Conservation (phyloP, 169 alveolate genomes). For the Plasmodium berghei region DNA sequence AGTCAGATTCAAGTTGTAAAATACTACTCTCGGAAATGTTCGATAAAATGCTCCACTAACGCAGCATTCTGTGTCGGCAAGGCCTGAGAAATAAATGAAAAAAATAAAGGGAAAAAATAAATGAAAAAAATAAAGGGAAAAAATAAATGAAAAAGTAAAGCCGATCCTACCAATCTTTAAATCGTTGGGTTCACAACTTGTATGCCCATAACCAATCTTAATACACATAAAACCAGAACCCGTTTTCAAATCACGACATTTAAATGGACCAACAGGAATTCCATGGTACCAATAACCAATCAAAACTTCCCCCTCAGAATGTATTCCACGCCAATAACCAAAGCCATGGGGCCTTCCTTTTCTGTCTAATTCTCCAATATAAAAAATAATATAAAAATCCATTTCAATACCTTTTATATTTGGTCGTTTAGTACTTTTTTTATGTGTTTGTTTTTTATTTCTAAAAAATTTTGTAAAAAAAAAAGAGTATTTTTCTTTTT, state of each 20-base stretch:
- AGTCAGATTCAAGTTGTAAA: conserved; percentile 79
- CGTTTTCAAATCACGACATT: conserved; percentile 88
- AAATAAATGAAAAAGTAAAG: no score
- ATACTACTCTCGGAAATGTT: conserved; percentile 88
- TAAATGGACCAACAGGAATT: conserved; percentile 90
- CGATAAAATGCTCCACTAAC: conserved; percentile 88
- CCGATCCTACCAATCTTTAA: conserved; percentile 79
- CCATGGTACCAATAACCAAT: conserved; percentile 93
- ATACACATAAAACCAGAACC: conserved; percentile 90
- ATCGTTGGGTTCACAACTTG: conserved; percentile 76
- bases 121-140: neutral
- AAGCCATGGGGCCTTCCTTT: conserved; percentile 91
- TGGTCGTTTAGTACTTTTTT: neutral
- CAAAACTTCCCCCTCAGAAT: conserved; percentile 87
- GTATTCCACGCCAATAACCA: conserved; percentile 90
- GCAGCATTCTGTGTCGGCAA: conserved; percentile 91
- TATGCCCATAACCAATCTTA: conserved; percentile 85
- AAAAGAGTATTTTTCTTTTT: conserved; percentile 48
- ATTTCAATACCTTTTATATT: no score
- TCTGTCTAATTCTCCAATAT: conserved; percentile 89
- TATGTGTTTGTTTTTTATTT: conserved; percentile 9
- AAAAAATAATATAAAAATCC: conserved; percentile 66
- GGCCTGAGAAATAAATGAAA: conserved; percentile 74
- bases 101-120: neutral
- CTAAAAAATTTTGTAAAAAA: conserved; percentile 29